Evolutionary conservation across 805 yeast species (phyloP).

Genomic region (Metschnikowia picachoensis): DNA sequence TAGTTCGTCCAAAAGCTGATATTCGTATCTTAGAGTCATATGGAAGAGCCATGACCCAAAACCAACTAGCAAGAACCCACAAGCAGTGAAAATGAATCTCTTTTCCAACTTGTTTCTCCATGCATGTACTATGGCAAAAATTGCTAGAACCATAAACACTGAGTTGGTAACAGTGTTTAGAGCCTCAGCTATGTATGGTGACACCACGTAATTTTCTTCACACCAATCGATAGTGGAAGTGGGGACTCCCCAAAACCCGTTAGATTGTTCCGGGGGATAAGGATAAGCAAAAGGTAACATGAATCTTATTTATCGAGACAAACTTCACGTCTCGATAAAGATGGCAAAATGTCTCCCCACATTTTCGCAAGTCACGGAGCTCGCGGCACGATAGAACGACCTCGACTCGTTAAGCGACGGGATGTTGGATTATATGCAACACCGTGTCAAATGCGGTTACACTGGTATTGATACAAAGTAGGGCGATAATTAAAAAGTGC

Average conservation of each 20-base stretch:
- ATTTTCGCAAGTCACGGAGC: background rate
- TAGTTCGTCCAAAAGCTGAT: slow-evolving; percentile 87
- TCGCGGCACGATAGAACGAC: background rate
- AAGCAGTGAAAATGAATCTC: slow-evolving; percentile 65
- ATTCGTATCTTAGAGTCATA: slow-evolving; percentile 88
- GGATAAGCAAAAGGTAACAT: slow-evolving; percentile 49
- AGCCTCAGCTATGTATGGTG: slow-evolving; percentile 84
- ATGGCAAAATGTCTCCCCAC: background rate
- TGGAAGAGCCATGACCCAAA: slow-evolving; percentile 94
- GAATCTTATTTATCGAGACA: background rate
- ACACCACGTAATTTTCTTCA: slow-evolving; percentile 91
- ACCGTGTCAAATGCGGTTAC: no score
- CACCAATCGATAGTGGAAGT: slow-evolving; percentile 99
- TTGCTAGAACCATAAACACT: slow-evolving; percentile 50
- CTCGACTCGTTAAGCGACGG: background rate
- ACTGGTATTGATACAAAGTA: no score
- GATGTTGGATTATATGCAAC: no score
- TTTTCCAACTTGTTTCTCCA: slow-evolving; percentile 57
- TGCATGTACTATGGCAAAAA: slow-evolving; percentile 62
- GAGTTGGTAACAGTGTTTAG: slow-evolving; percentile 81
- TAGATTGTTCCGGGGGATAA: slow-evolving; percentile 51
- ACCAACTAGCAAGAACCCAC: slow-evolving; percentile 88
- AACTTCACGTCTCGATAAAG: background rate
- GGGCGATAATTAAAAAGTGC: no score
- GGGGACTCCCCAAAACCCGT: slow-evolving; percentile 76